Evolutionary conservation across 2,329 filamentous ascomycete genomes (phyloP).

Genomic region (Hymenotorrendiella dingleyae): DNA sequence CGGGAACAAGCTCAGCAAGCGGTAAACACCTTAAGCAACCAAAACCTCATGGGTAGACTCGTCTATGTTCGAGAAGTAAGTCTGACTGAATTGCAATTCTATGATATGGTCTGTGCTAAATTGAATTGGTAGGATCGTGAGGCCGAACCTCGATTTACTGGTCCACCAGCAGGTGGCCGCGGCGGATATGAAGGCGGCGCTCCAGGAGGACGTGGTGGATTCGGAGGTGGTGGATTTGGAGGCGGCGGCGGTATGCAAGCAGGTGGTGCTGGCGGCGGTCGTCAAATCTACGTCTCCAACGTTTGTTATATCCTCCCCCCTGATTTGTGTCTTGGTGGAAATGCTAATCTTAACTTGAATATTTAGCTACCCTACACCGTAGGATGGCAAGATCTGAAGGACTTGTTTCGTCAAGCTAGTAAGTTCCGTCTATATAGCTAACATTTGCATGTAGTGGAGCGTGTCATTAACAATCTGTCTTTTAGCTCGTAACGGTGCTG

Average conservation of each 20-base stretch:
- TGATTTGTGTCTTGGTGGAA: constrained; percentile 25
- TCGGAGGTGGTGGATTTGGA: constrained; percentile 43
- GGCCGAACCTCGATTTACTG: constrained; percentile 92
- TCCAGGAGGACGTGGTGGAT: constrained; percentile 42
- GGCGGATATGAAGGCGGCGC: constrained; percentile 50
- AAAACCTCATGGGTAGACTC: constrained; percentile 96
- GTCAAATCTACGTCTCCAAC: constrained; percentile 97
- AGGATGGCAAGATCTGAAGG: constrained; percentile 98
- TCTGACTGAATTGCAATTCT: constrained; percentile 10
- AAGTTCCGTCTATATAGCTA: constrained; percentile 40
- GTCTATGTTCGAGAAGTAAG: constrained; percentile 96
- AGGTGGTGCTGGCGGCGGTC: constrained; percentile 59
- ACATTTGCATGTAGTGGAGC: constrained; percentile 17
- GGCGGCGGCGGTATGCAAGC: constrained; percentile 43
- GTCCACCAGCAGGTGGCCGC: constrained; percentile 57
- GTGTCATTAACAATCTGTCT: constrained; percentile 20
- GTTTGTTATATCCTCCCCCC: constrained; percentile 59
- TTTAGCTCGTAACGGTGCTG: constrained; percentile 60
- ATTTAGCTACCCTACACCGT: constrained; percentile 88
- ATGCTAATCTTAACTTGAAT: constrained; percentile 34
- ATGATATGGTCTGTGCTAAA: constrained; percentile 14
- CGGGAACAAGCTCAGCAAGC: constrained; percentile 98
- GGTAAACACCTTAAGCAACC: constrained; percentile 96
- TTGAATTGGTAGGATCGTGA: constrained; percentile 73
- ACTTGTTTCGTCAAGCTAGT: constrained; percentile 97